phyloP scores from a whole-genome alignment of 2,329 filamentous ascomycete genomes.

The Calonectria fujianensis region DNA sequence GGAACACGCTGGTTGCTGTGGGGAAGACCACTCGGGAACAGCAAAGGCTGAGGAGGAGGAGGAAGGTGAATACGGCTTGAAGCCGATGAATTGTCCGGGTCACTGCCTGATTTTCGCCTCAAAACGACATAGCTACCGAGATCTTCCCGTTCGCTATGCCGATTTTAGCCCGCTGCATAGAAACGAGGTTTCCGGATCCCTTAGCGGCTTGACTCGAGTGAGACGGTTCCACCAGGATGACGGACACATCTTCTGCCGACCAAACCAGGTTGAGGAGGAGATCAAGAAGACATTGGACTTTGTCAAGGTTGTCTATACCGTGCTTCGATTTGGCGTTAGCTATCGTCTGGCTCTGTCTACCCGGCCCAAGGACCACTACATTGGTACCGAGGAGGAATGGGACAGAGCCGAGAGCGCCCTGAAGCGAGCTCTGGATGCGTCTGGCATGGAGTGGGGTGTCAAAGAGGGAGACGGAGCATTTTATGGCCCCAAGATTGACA shows the following conservation, averaged over 20 bases:
- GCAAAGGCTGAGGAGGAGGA: slow-evolving; percentile 70
- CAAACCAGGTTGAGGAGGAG: slow-evolving; percentile 83
- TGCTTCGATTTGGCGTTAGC: slow-evolving; percentile 79
- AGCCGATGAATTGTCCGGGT: slow-evolving; percentile 95
- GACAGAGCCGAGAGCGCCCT: slow-evolving; percentile 65
- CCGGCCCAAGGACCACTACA: slow-evolving; percentile 83
- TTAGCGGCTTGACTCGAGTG: slow-evolving; percentile 89
- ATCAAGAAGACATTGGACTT: slow-evolving; percentile 85
- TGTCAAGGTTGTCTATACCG: slow-evolving; percentile 81
- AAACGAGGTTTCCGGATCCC: slow-evolving; percentile 88
- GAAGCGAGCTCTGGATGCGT: slow-evolving; percentile 73
- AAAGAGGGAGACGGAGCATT: slow-evolving; percentile 92
- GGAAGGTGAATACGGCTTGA: slow-evolving; percentile 85
- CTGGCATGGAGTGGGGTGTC: slow-evolving; percentile 82
- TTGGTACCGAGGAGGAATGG: slow-evolving; percentile 82
- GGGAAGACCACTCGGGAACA: slow-evolving; percentile 52
- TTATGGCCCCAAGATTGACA: slow-evolving; percentile 94
- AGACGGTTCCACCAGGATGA: slow-evolving; percentile 94
- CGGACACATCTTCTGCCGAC: slow-evolving; percentile 91
- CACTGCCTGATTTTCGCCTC: slow-evolving; percentile 90
- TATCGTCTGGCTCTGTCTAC: slow-evolving; percentile 88
- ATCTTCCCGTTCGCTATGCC: slow-evolving; percentile 88
- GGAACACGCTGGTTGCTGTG: slow-evolving; percentile 56
- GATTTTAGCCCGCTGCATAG: slow-evolving; percentile 92
- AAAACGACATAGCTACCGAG: slow-evolving; percentile 83